Conservation (phyloP, 2,329 filamentous ascomycete genomes). For the Fusarium fujikuroi region DNA sequence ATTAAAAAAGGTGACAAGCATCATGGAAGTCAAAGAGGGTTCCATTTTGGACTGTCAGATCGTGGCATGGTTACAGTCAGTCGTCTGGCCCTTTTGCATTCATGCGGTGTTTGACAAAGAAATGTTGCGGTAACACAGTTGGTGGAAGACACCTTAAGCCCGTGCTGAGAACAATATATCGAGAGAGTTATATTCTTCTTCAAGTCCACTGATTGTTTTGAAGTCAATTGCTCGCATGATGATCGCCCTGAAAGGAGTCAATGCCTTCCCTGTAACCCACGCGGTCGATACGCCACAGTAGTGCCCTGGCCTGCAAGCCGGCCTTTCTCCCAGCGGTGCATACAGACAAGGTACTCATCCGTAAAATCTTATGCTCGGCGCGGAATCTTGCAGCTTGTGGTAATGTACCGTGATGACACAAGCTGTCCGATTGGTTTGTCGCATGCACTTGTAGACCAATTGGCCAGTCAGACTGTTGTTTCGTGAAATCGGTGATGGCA, state of each 20-base stretch:
- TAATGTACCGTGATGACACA: conserved; percentile 5
- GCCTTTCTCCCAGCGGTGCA: neutral
- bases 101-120: conserved; percentile 14
- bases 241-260: conserved; percentile 11
- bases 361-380: conserved; percentile 3
- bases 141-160: neutral
- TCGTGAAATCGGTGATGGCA: neutral
- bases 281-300: conserved; percentile 35
- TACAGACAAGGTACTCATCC: conserved; percentile 7
- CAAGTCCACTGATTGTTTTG: neutral
- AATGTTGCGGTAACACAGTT: neutral
- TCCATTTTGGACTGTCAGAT: neutral
- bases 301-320: neutral
- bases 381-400: conserved; percentile 9
- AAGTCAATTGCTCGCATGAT: conserved; percentile 2
- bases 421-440: conserved; percentile 4
- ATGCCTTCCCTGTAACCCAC: conserved; percentile 30
- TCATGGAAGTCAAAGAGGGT: neutral
- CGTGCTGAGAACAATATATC: conserved; percentile 28
- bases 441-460: conserved; percentile 9
- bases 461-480: conserved; percentile 14
- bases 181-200: conserved; percentile 14
- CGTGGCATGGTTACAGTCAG: neutral
- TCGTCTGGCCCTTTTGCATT: neutral
- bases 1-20: neutral